These are phyloP conservation scores for Bremia lactucae DNA, from an alignment of 352 stramenopile species.

Conservation along the genomic window DNA sequence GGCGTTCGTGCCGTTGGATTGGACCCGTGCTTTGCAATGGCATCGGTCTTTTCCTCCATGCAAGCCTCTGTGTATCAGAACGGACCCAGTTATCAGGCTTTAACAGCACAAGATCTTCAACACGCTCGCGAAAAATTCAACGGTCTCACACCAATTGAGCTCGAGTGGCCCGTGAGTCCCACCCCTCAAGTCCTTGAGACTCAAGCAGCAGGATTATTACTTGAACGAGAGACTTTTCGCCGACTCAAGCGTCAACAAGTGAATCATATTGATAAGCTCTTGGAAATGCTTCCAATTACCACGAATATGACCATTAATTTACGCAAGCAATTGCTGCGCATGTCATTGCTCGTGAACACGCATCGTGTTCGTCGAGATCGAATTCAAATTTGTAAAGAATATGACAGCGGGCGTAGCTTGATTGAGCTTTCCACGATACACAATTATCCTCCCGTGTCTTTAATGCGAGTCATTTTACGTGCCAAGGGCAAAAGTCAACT, in stretches of 20 bases:
- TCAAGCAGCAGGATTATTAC: constrained; percentile 60
- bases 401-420: constrained; percentile 58
- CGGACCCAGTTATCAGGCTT: constrained; percentile 34
- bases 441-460: constrained; percentile 76
- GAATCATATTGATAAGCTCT: constrained; percentile 66
- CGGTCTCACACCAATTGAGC: constrained; percentile 32
- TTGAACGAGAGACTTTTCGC: constrained; percentile 83
- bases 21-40: constrained; percentile 82
- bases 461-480: constrained; percentile 74
- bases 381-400: constrained; percentile 50
- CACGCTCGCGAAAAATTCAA: constrained; percentile 51
- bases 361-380: constrained; percentile 62
- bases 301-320: constrained; percentile 84
- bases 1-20: constrained; percentile 70
- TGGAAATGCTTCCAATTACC: constrained; percentile 81
- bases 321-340: constrained; percentile 74
- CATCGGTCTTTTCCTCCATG: constrained; percentile 75
- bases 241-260: constrained; percentile 73
- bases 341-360: constrained; percentile 81
- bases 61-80: constrained; percentile 63
- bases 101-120: constrained; percentile 39
- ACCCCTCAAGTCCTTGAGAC: constrained; percentile 79
- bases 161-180: constrained; percentile 66
- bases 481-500: constrained; percentile 49
- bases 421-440: constrained; percentile 65